A percentile compares a stretch with the other conserved stretches of the same genome.
Evolutionary conservation across 345 rosid species (phyloP).

Genomic region (Geranium rotundifolium): DNA sequence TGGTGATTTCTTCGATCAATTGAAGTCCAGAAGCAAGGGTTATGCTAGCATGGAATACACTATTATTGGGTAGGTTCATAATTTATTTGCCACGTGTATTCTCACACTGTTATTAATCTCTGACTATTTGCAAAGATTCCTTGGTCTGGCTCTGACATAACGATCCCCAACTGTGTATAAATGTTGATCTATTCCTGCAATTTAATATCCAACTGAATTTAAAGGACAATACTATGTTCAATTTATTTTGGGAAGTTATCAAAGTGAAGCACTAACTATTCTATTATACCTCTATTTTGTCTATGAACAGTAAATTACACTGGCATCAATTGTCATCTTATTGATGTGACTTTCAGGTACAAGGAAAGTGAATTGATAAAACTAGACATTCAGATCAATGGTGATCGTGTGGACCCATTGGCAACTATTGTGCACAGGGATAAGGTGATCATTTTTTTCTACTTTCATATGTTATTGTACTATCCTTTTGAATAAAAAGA

Average conservation of each 20-base stretch:
- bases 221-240: too few relatives aligned
- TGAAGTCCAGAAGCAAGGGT: conserved; percentile 91
- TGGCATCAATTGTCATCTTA: not conserved
- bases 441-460: conserved; percentile 37
- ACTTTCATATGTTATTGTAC: not conserved
- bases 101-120: not conserved
- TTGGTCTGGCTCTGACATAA: too few relatives aligned
- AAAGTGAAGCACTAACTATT: too few relatives aligned
- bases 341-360: conserved; percentile 38
- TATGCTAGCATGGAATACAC: conserved; percentile 99
- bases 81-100: not conserved
- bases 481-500: not conserved
- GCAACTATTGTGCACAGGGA: conserved; percentile 91
- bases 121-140: too few relatives aligned
- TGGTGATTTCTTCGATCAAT: conserved; percentile 95
- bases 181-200: not conserved
- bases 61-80: conserved; percentile 53
- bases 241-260: too few relatives aligned
- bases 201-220: not conserved
- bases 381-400: conserved; percentile 85
- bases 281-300: too few relatives aligned
- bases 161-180: too few relatives aligned
- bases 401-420: conserved; percentile 78
- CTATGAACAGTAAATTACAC: too few relatives aligned
- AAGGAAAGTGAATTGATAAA: conserved; percentile 69